Evolutionary conservation across 176 grass and related monocot genomes (phyloP), one percentile per base, ranked within the genome.

Genomic region (Zea luxurians): DNA sequence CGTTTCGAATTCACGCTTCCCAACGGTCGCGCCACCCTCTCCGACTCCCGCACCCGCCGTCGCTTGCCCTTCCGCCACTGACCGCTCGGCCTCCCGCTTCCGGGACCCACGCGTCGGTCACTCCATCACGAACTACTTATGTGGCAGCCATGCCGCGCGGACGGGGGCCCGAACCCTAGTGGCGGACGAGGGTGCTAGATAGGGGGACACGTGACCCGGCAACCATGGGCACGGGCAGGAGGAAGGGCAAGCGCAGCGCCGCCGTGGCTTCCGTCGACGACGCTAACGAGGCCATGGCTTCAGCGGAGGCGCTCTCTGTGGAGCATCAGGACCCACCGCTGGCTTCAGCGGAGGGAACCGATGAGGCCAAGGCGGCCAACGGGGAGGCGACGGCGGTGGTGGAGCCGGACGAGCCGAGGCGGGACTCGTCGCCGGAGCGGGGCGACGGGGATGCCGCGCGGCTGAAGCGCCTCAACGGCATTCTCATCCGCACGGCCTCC

Each of bases 1-100:
- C 71, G 71, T 74, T 74, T 74, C 71, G 71, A 74, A 74, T 55
- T 20, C 71, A 21, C 71, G 71, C 2, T 58, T 74, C 71, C 71
- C 71, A 74, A 74, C 71, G 71, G 50, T 74, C 71, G 71, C 71
- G 71, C 71, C 37, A 50, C 6, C 71, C 49, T 9, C 13, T 38
- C 27, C 34, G 13, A 2, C 35, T n/a, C 50, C 37, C 17, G 38
- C 64, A 42, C 17, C 16, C 10, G n/a, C 50, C 70, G n/a, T 1
- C 11, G 1, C 2, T 13, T 38, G 35, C 64, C 38, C 64, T 0
- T 8, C 27, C 4, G 8, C 35, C 70, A 72, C 70, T 73, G 70
- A 73, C 70, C 49, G 35, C 70, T 55, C 36, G 70, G 70, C 7
- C 70, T 73, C 49, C 47, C 35, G 48, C 49, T 36, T 2, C 70